These are phyloP conservation scores for Erythrophleum fordii DNA, from an alignment of 306 rosid genomes.

Conservation along the genomic window DNA sequence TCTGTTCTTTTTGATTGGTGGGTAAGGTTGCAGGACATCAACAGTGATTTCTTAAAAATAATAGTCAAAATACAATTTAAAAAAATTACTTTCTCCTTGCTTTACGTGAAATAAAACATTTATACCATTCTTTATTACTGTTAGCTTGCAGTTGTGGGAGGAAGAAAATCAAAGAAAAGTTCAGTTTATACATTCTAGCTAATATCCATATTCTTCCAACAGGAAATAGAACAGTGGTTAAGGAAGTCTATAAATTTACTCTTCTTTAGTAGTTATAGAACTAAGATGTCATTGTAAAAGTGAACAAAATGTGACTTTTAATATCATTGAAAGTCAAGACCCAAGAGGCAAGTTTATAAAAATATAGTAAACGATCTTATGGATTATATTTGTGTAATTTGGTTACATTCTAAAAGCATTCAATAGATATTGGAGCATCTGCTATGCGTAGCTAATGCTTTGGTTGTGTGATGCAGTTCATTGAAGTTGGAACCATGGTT, in stretches of 20 bases:
- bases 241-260: no score
- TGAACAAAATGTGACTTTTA: background rate
- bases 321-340: background rate
- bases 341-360: background rate
- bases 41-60: background rate
- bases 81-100: no score
- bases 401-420: background rate
- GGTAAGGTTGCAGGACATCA: background rate
- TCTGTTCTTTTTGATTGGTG: background rate
- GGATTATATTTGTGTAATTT: background rate
- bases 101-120: no score
- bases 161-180: no score
- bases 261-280: no score
- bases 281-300: background rate
- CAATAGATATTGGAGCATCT: conserved; percentile 23
- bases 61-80: no score
- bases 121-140: no score
- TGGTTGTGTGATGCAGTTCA: conserved; percentile 64
- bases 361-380: background rate
- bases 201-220: no score
- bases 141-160: no score
- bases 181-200: no score
- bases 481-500: conserved; percentile 79
- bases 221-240: no score
- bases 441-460: conserved; percentile 35